Evolutionary conservation across 225 moss, liverwort and hornwort species (phyloP).

Genomic region (Pseudisothecium myosuroides): DNA sequence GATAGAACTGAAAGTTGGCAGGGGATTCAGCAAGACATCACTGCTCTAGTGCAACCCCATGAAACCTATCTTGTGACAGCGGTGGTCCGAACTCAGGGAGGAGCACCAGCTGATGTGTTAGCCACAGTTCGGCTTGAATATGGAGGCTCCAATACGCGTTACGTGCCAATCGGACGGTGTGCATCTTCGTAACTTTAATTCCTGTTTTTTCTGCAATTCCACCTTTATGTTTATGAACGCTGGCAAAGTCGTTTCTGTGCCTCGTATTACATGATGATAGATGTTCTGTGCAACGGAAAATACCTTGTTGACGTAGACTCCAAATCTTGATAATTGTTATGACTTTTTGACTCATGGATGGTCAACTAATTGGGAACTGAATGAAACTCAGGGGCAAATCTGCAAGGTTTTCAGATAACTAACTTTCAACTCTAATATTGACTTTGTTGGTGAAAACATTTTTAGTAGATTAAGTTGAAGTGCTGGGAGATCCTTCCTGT

Average conservation of each 20-base stretch:
- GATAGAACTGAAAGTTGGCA: constrained; percentile 42
- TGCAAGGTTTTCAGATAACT: background rate
- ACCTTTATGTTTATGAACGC: background rate
- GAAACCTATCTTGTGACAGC: constrained; percentile 32
- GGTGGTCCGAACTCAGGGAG: constrained; percentile 24
- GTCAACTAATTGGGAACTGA: background rate
- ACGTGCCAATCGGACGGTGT: constrained; percentile 37
- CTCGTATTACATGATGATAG: background rate
- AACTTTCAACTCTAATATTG: background rate
- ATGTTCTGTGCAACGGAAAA: background rate
- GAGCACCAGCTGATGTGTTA: constrained; percentile 16
- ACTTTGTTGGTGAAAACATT: background rate
- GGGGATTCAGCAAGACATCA: constrained; percentile 48
- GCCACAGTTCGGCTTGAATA: constrained; percentile 51
- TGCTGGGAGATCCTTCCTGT: background rate
- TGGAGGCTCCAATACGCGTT: constrained; percentile 11
- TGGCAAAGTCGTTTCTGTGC: background rate
- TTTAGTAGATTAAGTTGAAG: background rate
- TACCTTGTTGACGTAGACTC: background rate
- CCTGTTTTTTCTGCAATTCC: background rate
- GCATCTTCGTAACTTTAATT: background rate
- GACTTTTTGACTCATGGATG: background rate
- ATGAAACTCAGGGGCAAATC: background rate
- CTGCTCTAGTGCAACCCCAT: constrained; percentile 12
- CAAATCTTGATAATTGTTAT: background rate